These are phyloP conservation scores for Stenogyne calaminthoides DNA, from an alignment of 305 asterid genomes.

Conservation along the genomic window DNA sequence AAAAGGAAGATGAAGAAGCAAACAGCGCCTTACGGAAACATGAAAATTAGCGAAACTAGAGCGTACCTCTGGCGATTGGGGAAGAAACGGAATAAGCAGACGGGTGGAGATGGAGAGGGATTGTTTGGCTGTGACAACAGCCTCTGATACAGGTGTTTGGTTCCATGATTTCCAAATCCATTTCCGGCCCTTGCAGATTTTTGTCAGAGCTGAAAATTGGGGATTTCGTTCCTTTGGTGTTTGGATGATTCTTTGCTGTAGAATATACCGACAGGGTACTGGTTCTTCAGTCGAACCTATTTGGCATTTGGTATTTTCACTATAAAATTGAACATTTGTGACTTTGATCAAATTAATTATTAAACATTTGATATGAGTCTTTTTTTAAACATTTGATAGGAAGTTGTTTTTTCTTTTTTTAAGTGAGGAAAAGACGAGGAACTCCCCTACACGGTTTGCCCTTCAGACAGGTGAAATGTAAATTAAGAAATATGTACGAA, in stretches of 20 bases:
- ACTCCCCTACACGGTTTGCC: too few relatives aligned
- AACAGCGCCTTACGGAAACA: neutral
- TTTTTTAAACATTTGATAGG: too few relatives aligned
- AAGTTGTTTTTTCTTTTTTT: too few relatives aligned
- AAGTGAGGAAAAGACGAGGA: too few relatives aligned
- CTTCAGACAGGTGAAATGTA: too few relatives aligned
- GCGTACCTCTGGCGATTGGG: constrained; percentile 78
- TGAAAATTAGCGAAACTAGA: constrained; percentile 2
- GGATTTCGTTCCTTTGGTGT: neutral
- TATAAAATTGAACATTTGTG: too few relatives aligned
- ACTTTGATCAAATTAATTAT: too few relatives aligned
- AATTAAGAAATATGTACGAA: too few relatives aligned
- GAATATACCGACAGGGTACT: too few relatives aligned
- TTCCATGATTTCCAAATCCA: constrained; percentile 58
- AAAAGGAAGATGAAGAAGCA: neutral
- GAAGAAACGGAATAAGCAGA: constrained; percentile 65
- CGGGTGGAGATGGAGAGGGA: constrained; percentile 81
- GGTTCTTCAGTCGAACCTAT: too few relatives aligned
- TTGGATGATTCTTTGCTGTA: neutral
- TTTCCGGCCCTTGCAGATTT: constrained; percentile 15
- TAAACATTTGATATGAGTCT: too few relatives aligned
- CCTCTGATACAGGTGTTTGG: constrained; percentile 88
- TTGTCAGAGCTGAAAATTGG: neutral
- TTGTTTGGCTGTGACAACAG: constrained; percentile 79
- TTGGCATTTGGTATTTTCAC: too few relatives aligned